Evolutionary conservation across 1,139 yeast genomes (phyloP).

Genomic region (Yamadazyma taylorii): DNA sequence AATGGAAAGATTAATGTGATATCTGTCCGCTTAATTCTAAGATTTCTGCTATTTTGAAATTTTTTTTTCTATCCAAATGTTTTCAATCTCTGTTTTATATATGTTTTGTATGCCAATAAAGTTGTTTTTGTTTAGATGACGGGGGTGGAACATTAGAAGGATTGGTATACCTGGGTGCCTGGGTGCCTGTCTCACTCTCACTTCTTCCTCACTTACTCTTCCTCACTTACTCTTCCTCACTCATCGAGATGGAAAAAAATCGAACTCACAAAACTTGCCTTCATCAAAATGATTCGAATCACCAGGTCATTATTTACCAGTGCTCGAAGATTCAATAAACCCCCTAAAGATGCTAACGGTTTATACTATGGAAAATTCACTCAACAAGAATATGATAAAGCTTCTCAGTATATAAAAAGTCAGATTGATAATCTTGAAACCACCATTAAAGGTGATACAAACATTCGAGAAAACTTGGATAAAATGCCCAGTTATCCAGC

Average conservation of each 20-base stretch:
- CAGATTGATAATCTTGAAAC: slow-evolving; percentile 36
- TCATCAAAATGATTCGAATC: slow-evolving; percentile 1
- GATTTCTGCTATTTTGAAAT: slow-evolving; percentile 3
- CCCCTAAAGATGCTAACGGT: slow-evolving; percentile 6
- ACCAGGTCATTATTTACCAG: slow-evolving; percentile 4
- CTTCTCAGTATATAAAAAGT: slow-evolving; percentile 33
- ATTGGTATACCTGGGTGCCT: too few relatives aligned
- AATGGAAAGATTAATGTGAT: slow-evolving; percentile 17
- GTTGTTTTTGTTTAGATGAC: too few relatives aligned
- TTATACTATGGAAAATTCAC: slow-evolving; percentile 34
- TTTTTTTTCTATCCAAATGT: slow-evolving; percentile 1
- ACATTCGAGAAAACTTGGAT: slow-evolving; percentile 37
- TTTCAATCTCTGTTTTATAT: neutral
- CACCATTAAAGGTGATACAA: slow-evolving; percentile 41
- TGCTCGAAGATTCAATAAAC: slow-evolving; percentile 6
- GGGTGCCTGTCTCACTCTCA: too few relatives aligned
- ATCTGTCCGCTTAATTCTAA: slow-evolving; percentile 5
- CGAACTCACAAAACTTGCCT: neutral
- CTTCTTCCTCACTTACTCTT: too few relatives aligned
- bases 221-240: too few relatives aligned
- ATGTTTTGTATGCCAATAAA: neutral
- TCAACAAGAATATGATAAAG: slow-evolving; percentile 42
- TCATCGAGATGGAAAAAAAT: too few relatives aligned
- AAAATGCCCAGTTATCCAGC: slow-evolving; percentile 39
- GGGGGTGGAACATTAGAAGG: too few relatives aligned